These are phyloP conservation scores for Cryphonectria carpinicola DNA, from an alignment of 2,329 filamentous ascomycete species.

Conservation along the genomic window DNA sequence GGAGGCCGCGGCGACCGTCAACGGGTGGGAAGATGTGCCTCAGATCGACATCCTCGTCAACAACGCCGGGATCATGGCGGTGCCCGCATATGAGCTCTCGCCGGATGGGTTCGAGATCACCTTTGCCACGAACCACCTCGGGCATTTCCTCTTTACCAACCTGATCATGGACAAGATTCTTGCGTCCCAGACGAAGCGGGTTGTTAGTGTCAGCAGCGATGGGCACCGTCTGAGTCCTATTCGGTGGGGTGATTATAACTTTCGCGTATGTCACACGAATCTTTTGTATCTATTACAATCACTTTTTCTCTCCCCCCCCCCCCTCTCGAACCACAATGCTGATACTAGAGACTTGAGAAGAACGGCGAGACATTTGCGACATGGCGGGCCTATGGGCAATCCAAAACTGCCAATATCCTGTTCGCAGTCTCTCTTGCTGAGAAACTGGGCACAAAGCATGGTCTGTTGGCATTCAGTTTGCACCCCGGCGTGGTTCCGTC, in stretches of 20 bases:
- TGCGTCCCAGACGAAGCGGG: constrained; percentile 36
- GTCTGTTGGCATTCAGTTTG: constrained; percentile 5
- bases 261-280: constrained; percentile 2
- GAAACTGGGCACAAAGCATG: constrained; percentile 26
- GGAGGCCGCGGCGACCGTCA: constrained; percentile 40
- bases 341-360: not conserved
- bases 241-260: constrained; percentile 39
- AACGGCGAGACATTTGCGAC: constrained; percentile 19
- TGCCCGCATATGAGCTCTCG: constrained; percentile 40
- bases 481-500: constrained; percentile 14
- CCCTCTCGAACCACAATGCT: not conserved
- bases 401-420: constrained; percentile 38
- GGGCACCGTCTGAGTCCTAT: constrained; percentile 38
- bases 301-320: no score
- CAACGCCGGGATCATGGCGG: constrained; percentile 29
- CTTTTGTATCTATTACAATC: no score
- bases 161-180: constrained; percentile 49
- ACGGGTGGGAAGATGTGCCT: constrained; percentile 29
- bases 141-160: constrained; percentile 52
- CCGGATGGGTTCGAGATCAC: constrained; percentile 49
- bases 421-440: constrained; percentile 32
- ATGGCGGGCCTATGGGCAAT: constrained; percentile 36
- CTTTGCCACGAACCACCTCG: constrained; percentile 50
- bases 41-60: constrained; percentile 21
- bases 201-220: constrained; percentile 48